These are phyloP conservation scores for Carex kokanica DNA, from an alignment of 176 grass and related monocot genomes.

Conservation along the genomic window DNA sequence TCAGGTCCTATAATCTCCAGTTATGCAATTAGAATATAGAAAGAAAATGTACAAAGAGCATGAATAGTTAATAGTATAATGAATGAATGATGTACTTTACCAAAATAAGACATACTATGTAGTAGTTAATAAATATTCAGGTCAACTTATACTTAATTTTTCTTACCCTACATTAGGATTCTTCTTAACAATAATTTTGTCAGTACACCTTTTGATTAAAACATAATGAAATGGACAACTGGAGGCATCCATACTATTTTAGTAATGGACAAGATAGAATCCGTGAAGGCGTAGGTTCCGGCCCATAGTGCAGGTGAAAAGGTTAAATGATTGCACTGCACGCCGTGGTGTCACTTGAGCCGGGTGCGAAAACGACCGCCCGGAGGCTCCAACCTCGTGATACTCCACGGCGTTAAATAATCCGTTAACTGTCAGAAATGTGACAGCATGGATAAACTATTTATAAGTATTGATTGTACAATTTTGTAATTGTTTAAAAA, in stretches of 20 bases:
- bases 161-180: no score
- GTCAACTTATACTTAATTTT: background rate
- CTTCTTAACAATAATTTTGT: background rate
- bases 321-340: slow-evolving; percentile 16
- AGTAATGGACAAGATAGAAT: background rate
- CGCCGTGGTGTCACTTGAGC: no score
- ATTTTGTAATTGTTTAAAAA: no score
- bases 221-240: background rate
- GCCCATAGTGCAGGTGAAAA: slow-evolving; percentile 4
- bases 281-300: background rate
- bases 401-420: background rate
- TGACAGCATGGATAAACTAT: no score
- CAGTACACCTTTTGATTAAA: background rate
- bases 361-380: background rate
- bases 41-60: background rate
- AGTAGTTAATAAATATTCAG: no score
- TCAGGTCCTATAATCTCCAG: background rate
- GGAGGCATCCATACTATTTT: background rate
- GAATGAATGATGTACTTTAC: no score
- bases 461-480: no score
- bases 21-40: background rate
- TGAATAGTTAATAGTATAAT: background rate
- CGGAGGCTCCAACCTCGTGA: background rate
- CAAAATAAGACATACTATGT: no score
- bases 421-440: background rate